Evolutionary conservation across 139 green algal species (phyloP), one percentile per base, ranked within the genome.

Genomic region (Eudorina sp.): DNA sequence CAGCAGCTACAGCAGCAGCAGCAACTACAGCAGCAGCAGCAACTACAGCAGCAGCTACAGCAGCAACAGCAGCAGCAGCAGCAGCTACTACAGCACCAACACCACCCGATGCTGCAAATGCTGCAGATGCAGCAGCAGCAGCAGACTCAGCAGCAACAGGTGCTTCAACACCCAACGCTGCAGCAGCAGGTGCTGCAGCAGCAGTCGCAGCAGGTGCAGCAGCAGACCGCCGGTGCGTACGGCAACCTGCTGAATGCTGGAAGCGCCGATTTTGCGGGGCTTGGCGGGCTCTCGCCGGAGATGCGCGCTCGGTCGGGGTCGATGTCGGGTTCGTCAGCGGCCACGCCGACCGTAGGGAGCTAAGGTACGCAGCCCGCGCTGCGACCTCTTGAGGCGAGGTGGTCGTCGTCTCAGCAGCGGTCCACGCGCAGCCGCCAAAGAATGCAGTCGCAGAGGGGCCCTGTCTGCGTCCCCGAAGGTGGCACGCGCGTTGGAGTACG

Each of bases 1-100:
- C 76, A 84, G 76, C 76, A 41, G 76, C 51, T 70, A 27, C 53
- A 72, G 77, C 53, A 53, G 45, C 43, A 62, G 73, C 73, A 81
- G 73, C 73, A 55, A 29, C 45, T 29, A 29, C 45, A 62, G 73
- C 73, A 81, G 73, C 68, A 76, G 70, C 70, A 55, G 70, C 70
- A 79, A 46, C 41, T 40, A 46, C 70, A 55, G 27, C 73, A 82
- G 11, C 73, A 82, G 29, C 45, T 58, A 4, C 14, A 45, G n/a
- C 46, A 46, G 3, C 73, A 82, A 46, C 73, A 31, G 19, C n/a
- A 45, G n/a, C 29, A 46, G 46, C 46, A 31, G 74, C 46, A 55
- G 19, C 3, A 16, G 41, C 7, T 31, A 2, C 21, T 58, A 40
- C 70, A 58, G 70, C n/a, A 36, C 41, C 41, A 36, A 38, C 74